Conservation (phyloP, 1,284 basidiomycete species). For the Cystobasidium pallidum region DNA sequence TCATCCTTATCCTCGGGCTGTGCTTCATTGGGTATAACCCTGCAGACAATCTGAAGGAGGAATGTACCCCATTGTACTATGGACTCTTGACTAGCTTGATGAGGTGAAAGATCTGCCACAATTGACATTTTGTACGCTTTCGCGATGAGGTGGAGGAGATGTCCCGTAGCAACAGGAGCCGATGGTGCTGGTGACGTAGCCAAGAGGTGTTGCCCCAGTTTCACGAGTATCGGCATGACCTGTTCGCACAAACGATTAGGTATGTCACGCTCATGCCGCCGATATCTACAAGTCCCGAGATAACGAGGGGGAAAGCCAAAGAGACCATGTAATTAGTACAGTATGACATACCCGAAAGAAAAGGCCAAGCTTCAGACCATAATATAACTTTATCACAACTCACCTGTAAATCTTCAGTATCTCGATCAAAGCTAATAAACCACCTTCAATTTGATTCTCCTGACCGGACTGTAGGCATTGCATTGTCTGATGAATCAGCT, state of each 20-base stretch:
- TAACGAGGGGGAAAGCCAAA: neutral
- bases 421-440: constrained; percentile 73
- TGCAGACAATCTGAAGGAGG: constrained; percentile 73
- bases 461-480: constrained; percentile 61
- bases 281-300: constrained; percentile 28
- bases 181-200: constrained; percentile 62
- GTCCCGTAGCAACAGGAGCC: constrained; percentile 65
- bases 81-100: constrained; percentile 68
- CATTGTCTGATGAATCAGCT: constrained; percentile 64
- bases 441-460: constrained; percentile 73
- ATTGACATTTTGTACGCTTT: constrained; percentile 81
- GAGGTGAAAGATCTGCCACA: constrained; percentile 68
- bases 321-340: neutral
- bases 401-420: constrained; percentile 72
- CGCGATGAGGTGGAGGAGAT: constrained; percentile 76
- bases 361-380: too few species aligned
- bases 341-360: constrained; percentile 14
- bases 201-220: constrained; percentile 69
- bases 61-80: constrained; percentile 81
- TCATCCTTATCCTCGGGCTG: constrained; percentile 73
- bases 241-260: constrained; percentile 66
- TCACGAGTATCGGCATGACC: constrained; percentile 72
- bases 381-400: constrained; percentile 22
- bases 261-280: constrained; percentile 51
- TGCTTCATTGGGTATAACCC: constrained; percentile 66